Conservation (phyloP, 169 alveolate genomes). For the Plasmodium chabaudi region DNA sequence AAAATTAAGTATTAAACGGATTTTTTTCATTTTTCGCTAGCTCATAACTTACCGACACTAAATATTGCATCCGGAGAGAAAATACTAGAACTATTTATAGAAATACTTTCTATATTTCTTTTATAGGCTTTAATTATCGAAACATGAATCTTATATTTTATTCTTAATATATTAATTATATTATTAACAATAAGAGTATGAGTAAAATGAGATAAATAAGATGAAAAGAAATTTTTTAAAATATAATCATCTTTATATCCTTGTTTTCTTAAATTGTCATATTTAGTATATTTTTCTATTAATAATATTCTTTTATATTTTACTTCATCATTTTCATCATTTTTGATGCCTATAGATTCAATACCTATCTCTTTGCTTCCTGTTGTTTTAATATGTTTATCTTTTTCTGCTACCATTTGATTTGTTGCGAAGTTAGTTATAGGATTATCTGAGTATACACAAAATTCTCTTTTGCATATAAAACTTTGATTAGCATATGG, state of each 20-base stretch:
- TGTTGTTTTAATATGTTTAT: neutral
- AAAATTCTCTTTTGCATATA: neutral
- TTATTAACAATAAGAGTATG: conserved; percentile 71
- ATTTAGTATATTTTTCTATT: conserved; percentile 67
- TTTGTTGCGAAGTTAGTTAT: neutral
- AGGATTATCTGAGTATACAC: neutral
- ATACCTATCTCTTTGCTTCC: neutral
- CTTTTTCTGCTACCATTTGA: neutral
- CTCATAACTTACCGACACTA: conserved; percentile 39
- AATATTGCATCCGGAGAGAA: conserved; percentile 70
- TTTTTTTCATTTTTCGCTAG: neutral
- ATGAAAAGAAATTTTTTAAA: conserved; percentile 27
- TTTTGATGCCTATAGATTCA: neutral
- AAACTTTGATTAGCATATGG: neutral
- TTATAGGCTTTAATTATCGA: conserved; percentile 53
- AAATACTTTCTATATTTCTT: conserved; percentile 46
- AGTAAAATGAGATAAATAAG: conserved; percentile 63
- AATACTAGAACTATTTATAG: conserved; percentile 57
- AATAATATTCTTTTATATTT: conserved; percentile 43
- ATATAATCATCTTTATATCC: conserved; percentile 64
- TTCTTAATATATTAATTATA: conserved; percentile 40
- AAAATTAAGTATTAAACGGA: too few species aligned
- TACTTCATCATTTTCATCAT: conserved; percentile 3
- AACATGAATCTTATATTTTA: conserved; percentile 33
- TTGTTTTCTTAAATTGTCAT: conserved; percentile 51